phyloP scores from a whole-genome alignment of 371 early-diverging fungal genomes.

The Capniomyces stellatus region DNA sequence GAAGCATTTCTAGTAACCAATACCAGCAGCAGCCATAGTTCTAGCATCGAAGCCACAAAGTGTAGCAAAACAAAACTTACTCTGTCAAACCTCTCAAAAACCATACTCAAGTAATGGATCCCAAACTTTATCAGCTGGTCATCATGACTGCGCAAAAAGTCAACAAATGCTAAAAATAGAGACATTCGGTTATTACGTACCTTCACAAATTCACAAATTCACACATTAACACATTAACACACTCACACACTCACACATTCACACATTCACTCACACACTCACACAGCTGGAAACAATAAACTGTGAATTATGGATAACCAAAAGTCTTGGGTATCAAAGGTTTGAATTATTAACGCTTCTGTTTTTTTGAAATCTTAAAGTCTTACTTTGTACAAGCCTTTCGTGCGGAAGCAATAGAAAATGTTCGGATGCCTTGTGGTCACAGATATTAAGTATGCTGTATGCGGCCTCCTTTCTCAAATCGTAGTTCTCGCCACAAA shows the following conservation, averaged over 20 bases:
- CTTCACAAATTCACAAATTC: no score
- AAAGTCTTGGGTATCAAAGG: no score
- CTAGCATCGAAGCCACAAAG: no score
- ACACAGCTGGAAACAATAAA: no score
- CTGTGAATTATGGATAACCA: no score
- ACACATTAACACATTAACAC: no score
- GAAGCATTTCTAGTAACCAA: no score
- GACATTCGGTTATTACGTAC: no score
- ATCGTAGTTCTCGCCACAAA: constrained; percentile 15
- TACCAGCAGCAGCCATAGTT: no score
- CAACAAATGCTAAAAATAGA: constrained; percentile 13
- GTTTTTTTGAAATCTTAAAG: not conserved
- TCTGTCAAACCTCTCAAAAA: constrained; percentile 8
- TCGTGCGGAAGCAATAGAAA: constrained; percentile 8
- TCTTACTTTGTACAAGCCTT: constrained; percentile 3
- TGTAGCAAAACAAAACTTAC: not conserved
- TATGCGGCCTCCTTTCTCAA: constrained; percentile 19
- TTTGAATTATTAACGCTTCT: no score
- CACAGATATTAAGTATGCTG: constrained; percentile 15
- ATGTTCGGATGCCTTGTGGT: constrained; percentile 6
- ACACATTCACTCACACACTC: no score
- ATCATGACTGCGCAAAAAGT: constrained; percentile 17
- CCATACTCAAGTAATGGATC: constrained; percentile 12
- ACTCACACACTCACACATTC: no score
- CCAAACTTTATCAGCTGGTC: constrained; percentile 19